Percentiles rank a stretch among this genome's conserved stretches.
Evolutionary conservation across 2,329 filamentous ascomycete genomes (phyloP).

Genomic region (Ceratocystis eucalypticola): DNA sequence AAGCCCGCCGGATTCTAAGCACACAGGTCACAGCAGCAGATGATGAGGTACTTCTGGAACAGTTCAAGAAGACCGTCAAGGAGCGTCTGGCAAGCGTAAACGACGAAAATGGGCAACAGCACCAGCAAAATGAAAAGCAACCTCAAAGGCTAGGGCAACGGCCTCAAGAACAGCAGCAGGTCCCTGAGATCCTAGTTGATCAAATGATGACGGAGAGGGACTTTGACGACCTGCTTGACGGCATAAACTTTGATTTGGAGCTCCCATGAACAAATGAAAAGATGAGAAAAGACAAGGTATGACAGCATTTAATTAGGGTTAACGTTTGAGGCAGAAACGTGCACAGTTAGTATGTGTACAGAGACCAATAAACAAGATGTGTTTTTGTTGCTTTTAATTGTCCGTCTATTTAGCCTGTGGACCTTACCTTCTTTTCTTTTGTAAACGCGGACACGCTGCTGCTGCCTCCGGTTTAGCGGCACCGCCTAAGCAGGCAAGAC

Average conservation of each 20-base stretch:
- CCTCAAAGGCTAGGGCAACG: background rate
- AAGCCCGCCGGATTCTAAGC: slow-evolving; percentile 37
- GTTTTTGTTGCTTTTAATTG: too few species aligned
- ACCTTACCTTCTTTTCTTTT: background rate
- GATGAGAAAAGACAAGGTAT: background rate
- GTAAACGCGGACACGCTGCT: background rate
- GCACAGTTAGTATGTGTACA: too few species aligned
- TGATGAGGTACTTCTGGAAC: slow-evolving; percentile 37
- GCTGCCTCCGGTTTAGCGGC: background rate
- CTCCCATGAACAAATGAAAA: background rate
- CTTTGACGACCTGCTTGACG: slow-evolving; percentile 13
- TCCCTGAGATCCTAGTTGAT: background rate
- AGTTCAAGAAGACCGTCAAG: slow-evolving; percentile 33
- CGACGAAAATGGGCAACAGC: background rate
- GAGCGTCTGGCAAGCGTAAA: background rate
- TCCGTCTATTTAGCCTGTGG: too few species aligned
- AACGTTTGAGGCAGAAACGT: background rate
- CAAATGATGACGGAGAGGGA: slow-evolving; percentile 15
- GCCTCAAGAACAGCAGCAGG: background rate
- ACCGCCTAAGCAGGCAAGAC: background rate
- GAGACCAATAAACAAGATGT: too few species aligned
- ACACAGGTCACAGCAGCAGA: slow-evolving; percentile 39
- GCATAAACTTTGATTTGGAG: slow-evolving; percentile 16
- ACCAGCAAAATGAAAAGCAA: background rate
- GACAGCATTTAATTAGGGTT: background rate